Evolutionary conservation across 345 rosid species (phyloP).

Genomic region (Salix brachista): DNA sequence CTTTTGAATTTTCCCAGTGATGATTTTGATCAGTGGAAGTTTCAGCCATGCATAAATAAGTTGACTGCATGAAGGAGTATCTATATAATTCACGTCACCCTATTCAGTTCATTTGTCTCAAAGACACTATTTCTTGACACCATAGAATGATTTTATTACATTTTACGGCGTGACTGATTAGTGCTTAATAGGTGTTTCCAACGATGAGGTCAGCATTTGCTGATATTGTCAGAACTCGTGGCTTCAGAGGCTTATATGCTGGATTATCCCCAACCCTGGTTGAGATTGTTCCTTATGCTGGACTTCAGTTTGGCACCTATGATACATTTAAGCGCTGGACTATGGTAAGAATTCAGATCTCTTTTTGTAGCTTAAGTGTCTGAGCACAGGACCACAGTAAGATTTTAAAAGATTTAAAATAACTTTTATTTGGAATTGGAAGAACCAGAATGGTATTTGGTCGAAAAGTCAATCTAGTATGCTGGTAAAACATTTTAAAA

Average conservation of each 20-base stretch:
- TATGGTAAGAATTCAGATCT: constrained; percentile 44
- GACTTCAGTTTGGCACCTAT: constrained; percentile 93
- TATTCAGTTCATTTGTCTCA: background rate
- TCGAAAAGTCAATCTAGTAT: background rate
- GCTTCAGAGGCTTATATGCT: constrained; percentile 79
- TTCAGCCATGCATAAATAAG: background rate
- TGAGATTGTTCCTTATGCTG: constrained; percentile 94
- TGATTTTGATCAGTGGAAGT: background rate
- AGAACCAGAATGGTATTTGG: background rate
- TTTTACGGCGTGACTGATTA: constrained; percentile 8
- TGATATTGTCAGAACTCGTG: constrained; percentile 67
- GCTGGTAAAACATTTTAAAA: background rate
- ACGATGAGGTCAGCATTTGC: constrained; percentile 90
- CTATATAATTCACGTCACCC: background rate
- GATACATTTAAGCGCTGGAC: constrained; percentile 91
- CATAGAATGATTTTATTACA: background rate
- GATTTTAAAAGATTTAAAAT: background rate
- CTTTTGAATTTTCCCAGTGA: background rate
- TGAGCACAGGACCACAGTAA: background rate
- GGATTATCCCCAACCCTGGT: constrained; percentile 92
- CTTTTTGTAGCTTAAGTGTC: background rate
- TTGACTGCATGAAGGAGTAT: background rate
- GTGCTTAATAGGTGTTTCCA: constrained; percentile 63
- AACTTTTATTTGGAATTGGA: background rate
- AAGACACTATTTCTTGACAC: background rate